These are phyloP conservation scores for Elsinoe arachidis DNA, from an alignment of 2,329 filamentous ascomycete species.

Conservation along the genomic window DNA sequence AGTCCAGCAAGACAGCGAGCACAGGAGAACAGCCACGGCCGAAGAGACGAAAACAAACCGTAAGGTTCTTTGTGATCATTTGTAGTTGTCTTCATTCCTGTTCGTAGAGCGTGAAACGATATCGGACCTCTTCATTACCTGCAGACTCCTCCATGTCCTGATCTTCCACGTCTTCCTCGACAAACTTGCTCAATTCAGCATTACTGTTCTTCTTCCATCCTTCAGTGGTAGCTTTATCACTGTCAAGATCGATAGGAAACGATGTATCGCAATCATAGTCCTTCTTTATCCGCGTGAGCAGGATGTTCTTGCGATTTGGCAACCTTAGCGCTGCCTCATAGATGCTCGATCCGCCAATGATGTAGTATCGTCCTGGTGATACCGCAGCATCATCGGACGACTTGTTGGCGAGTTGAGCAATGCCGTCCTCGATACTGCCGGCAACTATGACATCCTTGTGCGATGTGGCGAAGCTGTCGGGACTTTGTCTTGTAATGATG, in stretches of 20 bases:
- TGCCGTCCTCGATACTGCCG: slow-evolving; percentile 25
- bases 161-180: slow-evolving; percentile 60
- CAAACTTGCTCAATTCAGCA: slow-evolving; percentile 52
- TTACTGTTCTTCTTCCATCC: slow-evolving; percentile 48
- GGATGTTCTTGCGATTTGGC: slow-evolving; percentile 50
- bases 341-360: slow-evolving; percentile 85
- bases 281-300: slow-evolving; percentile 59
- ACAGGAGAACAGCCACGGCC: background rate
- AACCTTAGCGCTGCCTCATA: slow-evolving; percentile 62
- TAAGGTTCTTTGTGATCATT: background rate
- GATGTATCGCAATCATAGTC: slow-evolving; percentile 71
- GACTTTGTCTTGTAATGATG: slow-evolving; percentile 54
- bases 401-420: slow-evolving; percentile 24
- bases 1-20: background rate
- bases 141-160: slow-evolving; percentile 51
- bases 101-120: slow-evolving; percentile 27
- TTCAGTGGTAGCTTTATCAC: slow-evolving; percentile 23
- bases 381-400: slow-evolving; percentile 17
- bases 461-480: slow-evolving; percentile 18
- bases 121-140: slow-evolving; percentile 20
- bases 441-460: slow-evolving; percentile 48
- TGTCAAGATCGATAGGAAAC: slow-evolving; percentile 54
- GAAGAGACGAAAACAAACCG: background rate
- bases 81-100: slow-evolving; percentile 15
- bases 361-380: slow-evolving; percentile 56